A percentile compares a stretch with the other conserved stretches of the same genome.
These are phyloP conservation scores for Geotrichum aggregatum DNA, from an alignment of 1,139 yeast species.

Conservation along the genomic window DNA sequence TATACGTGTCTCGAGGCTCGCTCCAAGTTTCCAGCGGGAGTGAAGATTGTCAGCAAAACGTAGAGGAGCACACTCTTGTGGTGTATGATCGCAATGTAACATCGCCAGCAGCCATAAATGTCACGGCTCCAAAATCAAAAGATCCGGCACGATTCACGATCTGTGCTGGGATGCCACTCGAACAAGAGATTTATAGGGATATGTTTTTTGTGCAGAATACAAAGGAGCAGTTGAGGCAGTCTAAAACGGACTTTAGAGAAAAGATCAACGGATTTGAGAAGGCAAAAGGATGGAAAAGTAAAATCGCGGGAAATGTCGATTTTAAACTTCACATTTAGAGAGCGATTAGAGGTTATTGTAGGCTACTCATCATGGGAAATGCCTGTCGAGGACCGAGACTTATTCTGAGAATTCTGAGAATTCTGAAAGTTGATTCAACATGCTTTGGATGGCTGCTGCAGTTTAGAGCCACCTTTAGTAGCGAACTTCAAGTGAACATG, in stretches of 20 bases:
- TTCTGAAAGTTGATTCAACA: too few species aligned
- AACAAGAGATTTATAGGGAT: conserved; percentile 69
- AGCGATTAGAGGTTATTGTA: too few species aligned
- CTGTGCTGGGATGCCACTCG: conserved; percentile 64
- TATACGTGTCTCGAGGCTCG: conserved; percentile 42
- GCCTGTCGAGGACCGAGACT: too few species aligned
- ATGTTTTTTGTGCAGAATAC: conserved; percentile 81
- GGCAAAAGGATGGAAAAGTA: conserved; percentile 58
- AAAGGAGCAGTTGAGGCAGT: conserved; percentile 53
- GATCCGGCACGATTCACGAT: conserved; percentile 29
- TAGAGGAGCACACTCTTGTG: conserved; percentile 2
- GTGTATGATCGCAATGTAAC: background rate
- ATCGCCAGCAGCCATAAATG: background rate
- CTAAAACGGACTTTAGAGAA: conserved; percentile 40
- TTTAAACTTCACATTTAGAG: conserved; percentile 3
- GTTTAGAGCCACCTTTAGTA: too few species aligned
- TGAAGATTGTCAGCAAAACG: conserved; percentile 45
- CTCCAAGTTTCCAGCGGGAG: background rate
- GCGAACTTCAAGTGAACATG: too few species aligned
- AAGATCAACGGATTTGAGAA: conserved; percentile 59
- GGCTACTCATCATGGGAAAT: too few species aligned
- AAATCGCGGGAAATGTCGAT: conserved; percentile 40
- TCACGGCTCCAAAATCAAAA: background rate
- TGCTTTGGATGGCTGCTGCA: too few species aligned
- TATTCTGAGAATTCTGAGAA: too few species aligned